Conservation (phyloP, 2,329 filamentous ascomycete genomes). For the Epichloe elymi region DNA sequence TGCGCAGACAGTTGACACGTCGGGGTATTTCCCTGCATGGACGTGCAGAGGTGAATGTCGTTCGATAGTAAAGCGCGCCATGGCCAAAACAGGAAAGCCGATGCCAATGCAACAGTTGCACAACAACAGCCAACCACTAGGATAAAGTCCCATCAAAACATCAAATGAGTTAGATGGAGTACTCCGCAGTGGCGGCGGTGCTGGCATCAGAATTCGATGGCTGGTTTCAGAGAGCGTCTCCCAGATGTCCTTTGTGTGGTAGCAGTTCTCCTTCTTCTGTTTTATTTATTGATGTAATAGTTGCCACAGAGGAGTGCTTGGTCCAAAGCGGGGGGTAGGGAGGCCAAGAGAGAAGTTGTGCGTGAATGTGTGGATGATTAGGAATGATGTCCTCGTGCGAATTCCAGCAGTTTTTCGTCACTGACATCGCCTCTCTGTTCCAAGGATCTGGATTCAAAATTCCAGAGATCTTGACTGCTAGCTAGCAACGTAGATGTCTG, state of each 20-base stretch:
- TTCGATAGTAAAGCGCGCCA: not conserved
- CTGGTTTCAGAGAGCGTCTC: not conserved
- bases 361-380: not conserved
- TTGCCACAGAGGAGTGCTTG: not conserved
- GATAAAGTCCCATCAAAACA: not conserved
- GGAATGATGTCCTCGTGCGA: not conserved
- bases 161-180: not conserved
- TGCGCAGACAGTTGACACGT: not conserved
- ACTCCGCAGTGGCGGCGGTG: not conserved
- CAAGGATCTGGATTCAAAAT: not conserved
- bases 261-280: too few relatives aligned
- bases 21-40: not conserved
- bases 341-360: too few relatives aligned
- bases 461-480: not conserved
- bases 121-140: not conserved
- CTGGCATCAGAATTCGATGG: not conserved
- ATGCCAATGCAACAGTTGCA: not conserved
- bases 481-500: too few relatives aligned
- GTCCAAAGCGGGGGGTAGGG: not conserved
- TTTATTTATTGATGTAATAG: too few relatives aligned
- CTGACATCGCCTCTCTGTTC: not conserved
- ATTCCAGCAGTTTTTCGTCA: not conserved
- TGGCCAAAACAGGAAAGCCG: conserved; percentile 3
- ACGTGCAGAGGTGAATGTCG: not conserved
- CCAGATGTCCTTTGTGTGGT: not conserved